Percentiles rank a stretch among this genome's conserved stretches.
Evolutionary conservation across 176 grass and related monocot genomes (phyloP).

Genomic region (Carex kokanica): DNA sequence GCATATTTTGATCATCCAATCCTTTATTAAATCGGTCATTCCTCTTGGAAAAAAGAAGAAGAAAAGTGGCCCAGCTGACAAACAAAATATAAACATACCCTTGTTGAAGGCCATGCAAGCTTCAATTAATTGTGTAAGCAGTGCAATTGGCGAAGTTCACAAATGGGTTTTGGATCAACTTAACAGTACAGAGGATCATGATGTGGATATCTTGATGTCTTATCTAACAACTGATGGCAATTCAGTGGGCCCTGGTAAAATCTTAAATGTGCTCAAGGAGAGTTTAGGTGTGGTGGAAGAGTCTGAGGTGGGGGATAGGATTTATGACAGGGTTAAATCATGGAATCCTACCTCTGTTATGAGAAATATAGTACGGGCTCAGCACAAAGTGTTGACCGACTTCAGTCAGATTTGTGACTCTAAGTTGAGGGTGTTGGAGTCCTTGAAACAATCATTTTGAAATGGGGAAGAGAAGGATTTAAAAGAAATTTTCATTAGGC

Average conservation of each 20-base stretch:
- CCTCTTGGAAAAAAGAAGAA: slow-evolving; percentile 90
- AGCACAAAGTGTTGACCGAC: slow-evolving; percentile 39
- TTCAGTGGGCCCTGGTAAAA: slow-evolving; percentile 42
- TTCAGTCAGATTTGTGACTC: slow-evolving; percentile 45
- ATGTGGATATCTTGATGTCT: slow-evolving; percentile 53
- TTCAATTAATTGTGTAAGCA: slow-evolving; percentile 56
- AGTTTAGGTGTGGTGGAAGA: slow-evolving; percentile 27
- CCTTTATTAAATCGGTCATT: slow-evolving; percentile 50
- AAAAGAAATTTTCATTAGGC: slow-evolving; percentile 28
- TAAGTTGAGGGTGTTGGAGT: slow-evolving; percentile 57
- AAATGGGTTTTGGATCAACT: slow-evolving; percentile 69
- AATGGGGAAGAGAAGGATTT: slow-evolving; percentile 19
- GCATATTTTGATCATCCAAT: slow-evolving; percentile 78
- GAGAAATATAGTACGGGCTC: slow-evolving; percentile 51
- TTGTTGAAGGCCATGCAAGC: slow-evolving; percentile 51
- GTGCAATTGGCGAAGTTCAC: slow-evolving; percentile 36
- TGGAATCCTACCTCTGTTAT: slow-evolving; percentile 53
- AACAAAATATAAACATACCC: slow-evolving; percentile 38
- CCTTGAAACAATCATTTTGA: slow-evolving; percentile 31
- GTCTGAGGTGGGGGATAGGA: slow-evolving; percentile 48
- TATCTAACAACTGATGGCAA: slow-evolving; percentile 43
- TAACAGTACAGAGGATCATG: slow-evolving; percentile 43
- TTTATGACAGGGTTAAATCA: slow-evolving; percentile 44
- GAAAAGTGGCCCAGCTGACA: slow-evolving; percentile 50
- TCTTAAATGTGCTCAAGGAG: slow-evolving; percentile 51